phyloP scores from a whole-genome alignment of 352 stramenopile species.

The Phytophthora fragariae region DNA sequence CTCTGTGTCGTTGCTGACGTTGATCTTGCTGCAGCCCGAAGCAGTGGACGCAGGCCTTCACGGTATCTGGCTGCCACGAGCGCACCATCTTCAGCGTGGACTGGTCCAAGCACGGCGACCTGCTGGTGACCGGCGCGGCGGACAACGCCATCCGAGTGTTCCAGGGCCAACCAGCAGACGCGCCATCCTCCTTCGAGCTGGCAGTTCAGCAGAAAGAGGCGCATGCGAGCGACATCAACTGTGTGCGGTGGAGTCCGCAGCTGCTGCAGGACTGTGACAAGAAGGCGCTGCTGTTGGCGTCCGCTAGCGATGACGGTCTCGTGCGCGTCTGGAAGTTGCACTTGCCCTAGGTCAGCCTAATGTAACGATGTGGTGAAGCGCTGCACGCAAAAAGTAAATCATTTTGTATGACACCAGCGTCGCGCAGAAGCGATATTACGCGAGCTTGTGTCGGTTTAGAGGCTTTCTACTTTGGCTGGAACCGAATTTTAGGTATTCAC shows the following conservation, averaged over 20 bases:
- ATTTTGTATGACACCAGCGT: not conserved
- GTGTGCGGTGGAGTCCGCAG: slow-evolving; percentile 76
- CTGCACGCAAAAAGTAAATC: not conserved
- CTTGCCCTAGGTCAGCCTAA: slow-evolving; percentile 22
- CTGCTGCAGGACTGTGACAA: slow-evolving; percentile 30
- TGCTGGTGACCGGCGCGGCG: slow-evolving; percentile 89
- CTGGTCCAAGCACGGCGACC: slow-evolving; percentile 89
- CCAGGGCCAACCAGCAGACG: slow-evolving; percentile 39
- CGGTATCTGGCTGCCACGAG: slow-evolving; percentile 88
- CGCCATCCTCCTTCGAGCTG: slow-evolving; percentile 61
- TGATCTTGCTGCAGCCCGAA: slow-evolving; percentile 38
- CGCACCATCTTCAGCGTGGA: slow-evolving; percentile 94
- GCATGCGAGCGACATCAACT: slow-evolving; percentile 83
- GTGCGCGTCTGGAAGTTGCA: slow-evolving; percentile 78
- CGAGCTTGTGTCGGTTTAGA: not conserved
- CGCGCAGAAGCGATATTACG: no score
- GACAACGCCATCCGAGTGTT: slow-evolving; percentile 94
- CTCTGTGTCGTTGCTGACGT: not conserved
- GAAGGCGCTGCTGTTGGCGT: slow-evolving; percentile 69
- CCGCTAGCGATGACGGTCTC: slow-evolving; percentile 65
- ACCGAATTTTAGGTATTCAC: no score
- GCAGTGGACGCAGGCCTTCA: slow-evolving; percentile 88
- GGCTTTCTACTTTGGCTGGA: no score
- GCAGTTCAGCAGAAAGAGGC: slow-evolving; percentile 68
- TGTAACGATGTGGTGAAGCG: slow-evolving; percentile 21